Conservation (phyloP, 164 flowering plant species). For the Litsea cubeba region DNA sequence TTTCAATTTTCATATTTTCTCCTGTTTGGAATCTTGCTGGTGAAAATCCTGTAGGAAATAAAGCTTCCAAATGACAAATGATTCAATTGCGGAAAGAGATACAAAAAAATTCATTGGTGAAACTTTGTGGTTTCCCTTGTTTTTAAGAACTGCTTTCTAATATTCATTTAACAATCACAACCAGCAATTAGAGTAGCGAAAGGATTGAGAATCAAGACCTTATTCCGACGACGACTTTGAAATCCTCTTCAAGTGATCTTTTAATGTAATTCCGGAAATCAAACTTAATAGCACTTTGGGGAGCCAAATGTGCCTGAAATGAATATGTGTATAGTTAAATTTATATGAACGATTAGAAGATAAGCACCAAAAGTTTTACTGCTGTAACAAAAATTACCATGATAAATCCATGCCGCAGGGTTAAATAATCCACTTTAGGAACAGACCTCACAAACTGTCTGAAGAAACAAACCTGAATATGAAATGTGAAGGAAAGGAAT, state of each 20-base stretch:
- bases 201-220: conserved; percentile 31
- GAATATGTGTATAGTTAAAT: background rate
- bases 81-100: no score
- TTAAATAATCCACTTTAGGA: conserved; percentile 74
- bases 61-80: no score
- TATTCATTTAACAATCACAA: no score
- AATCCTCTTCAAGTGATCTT: conserved; percentile 83
- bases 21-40: no score
- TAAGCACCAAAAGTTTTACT: background rate
- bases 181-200: background rate
- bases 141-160: no score
- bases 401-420: conserved; percentile 79
- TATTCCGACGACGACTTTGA: conserved; percentile 80
- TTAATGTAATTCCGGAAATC: conserved; percentile 77
- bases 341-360: background rate
- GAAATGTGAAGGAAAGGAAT: background rate
- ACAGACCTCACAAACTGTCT: conserved; percentile 78
- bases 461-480: conserved; percentile 71
- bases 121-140: no score
- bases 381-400: conserved; percentile 31
- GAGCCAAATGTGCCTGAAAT: conserved; percentile 80
- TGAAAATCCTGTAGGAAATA: no score
- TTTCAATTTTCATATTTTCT: no score
- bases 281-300: conserved; percentile 50
- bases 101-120: no score